Base-by-base conservation (phyloP, 1,284 basidiomycete species). In the Peniophora sp. region DNA sequence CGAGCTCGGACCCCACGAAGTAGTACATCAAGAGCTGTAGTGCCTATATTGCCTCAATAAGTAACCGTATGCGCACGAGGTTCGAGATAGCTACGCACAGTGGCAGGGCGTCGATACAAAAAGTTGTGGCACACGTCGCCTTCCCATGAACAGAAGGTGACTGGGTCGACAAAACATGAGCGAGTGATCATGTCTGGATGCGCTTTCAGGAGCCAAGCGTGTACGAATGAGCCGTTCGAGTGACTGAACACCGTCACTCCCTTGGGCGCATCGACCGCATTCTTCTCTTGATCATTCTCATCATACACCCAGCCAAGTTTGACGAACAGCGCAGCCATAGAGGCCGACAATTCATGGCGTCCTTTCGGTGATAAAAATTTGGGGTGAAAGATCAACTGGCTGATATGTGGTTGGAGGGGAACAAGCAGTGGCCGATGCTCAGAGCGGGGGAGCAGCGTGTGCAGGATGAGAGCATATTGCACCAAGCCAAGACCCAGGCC, bases 101-200 rank as follows among this genome's bases (percentile, higher is more conserved):
- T 84, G 62, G 62, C 72, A 56, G 69, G 84, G 56, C 71, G 74
- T 10, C 81, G 75, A 65, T 94, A 93, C 47, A 92, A 70, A 65
- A 94, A 95, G 62, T 91, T 92, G 69, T 87, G 89, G 66, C 91
- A 93, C 16, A 94, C 81, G 65, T 93, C 83, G 50, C 90, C 90
- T 73, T 93, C 90, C 91, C 92, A 94, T 5, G 88, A 82, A 65
- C 89, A 92, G 67, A 96, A 94, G 0, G 82, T 82, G 27, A 89
- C 86, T 5, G 93, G 92, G 62, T 97, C 93, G 27, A 93, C 84
- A 61, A 96, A 93, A 60, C 89, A 91, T 12, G 83, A 92, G 2
- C 91, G 78, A 2, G 70, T 69, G 44, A 86, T 69, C 58, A 95
- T 72, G 39, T 78, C 68, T 1, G 91, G 85, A 52, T 81, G 72